Base-by-base conservation (phyloP, 2,329 filamentous ascomycete genomes). In the Hortaea sp. region DNA sequence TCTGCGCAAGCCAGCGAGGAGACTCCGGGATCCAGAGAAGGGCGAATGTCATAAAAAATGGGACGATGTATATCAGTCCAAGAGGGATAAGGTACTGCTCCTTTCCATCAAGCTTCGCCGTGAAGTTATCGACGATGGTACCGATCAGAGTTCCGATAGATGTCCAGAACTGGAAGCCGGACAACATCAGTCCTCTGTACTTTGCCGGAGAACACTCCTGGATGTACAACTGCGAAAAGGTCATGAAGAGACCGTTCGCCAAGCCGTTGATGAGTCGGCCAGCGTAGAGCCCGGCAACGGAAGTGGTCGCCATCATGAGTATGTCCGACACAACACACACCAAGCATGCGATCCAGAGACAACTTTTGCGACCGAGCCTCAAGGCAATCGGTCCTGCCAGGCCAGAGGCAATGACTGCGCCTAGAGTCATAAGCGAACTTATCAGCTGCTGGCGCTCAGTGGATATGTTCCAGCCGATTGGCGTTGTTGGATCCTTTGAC, bases 181-280 rank as follows among this genome's bases (percentile, higher is more conserved):
- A 68, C 5, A 76, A 56, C 49, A 73, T 69, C 3, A 75, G 58
- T 3, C 71, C 73, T 28, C 73, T 67, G 44, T 71, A 74, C 48
- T 68, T 66, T n/a, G 72, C 70, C 1, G 72, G 72, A 29, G 70
- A 67, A 49, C 66, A 69, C 57, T 76, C 72, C 52, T 75, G 73
- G 10, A 76, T 64, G 50, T 72, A 74, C 0, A 75, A 58, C 47
- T 74, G 72, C 1, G 69, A 68, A 49, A 73, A 78, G 1, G 74
- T 77, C 74, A 78, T 76, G 57, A 77, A 72, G 54, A 76, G 71
- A 3, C 75, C 76, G 53, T 78, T 78, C 5, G 74, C 72, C 5
- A 79, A 48, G 2, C 77, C 77, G 46, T 78, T 75, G 11, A 79
- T 57, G 5, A 79, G 60, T 34, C 76, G 70, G 7, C 74, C 76